Percentiles rank a stretch among this genome's conserved stretches.
These are phyloP conservation scores for Prinsepia uniflora DNA, from an alignment of 306 rosid species.

Conservation along the genomic window DNA sequence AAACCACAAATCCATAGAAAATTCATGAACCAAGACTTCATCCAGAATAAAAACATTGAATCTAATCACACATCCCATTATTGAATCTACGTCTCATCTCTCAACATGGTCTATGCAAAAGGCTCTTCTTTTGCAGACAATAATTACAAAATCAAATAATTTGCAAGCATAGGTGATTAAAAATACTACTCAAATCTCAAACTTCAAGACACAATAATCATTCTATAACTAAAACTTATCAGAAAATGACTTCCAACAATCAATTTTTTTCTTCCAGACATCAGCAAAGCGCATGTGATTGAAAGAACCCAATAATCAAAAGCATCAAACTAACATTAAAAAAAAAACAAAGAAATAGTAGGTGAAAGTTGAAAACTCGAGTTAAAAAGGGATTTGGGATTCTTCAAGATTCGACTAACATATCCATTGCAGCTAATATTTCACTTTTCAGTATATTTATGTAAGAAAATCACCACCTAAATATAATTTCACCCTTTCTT, in stretches of 20 bases:
- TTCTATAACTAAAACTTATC: conserved; percentile 8
- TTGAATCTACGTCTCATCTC: conserved; percentile 53
- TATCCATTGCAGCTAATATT: too few relatives aligned
- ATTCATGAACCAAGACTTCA: too few relatives aligned
- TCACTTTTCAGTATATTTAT: too few relatives aligned
- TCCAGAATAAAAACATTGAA: too few relatives aligned
- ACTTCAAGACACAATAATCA: background rate
- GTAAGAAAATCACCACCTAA: too few relatives aligned
- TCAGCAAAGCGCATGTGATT: background rate
- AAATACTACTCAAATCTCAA: background rate
- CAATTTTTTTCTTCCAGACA: conserved; percentile 1
- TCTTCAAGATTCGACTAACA: too few relatives aligned
- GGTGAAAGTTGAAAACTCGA: too few relatives aligned
- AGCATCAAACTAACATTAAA: background rate
- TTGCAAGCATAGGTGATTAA: background rate
- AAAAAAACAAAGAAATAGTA: background rate
- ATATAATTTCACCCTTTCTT: too few relatives aligned
- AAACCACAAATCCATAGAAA: too few relatives aligned
- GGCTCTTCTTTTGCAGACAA: conserved; percentile 20
- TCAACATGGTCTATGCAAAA: conserved; percentile 30
- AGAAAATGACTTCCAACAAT: conserved; percentile 4
- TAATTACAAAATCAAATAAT: conserved; percentile 26
- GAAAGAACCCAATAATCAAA: conserved; percentile 13
- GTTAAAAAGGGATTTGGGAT: too few relatives aligned
- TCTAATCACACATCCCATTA: too few relatives aligned